Evolutionary conservation across 495 filamentous ascomycete species (phyloP), one percentile per base, ranked within the genome.

Genomic region (Podospora australis): DNA sequence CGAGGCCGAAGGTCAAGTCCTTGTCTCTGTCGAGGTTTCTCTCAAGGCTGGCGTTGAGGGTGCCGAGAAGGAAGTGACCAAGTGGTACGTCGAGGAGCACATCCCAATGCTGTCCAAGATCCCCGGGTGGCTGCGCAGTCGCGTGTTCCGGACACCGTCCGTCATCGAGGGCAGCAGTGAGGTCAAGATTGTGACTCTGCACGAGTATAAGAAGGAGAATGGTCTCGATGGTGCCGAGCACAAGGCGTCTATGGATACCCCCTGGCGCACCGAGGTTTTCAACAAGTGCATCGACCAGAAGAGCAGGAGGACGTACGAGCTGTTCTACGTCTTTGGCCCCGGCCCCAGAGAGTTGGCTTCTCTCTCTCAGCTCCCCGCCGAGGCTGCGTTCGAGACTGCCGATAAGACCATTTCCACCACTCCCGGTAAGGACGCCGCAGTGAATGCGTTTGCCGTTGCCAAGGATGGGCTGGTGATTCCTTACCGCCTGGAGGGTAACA

Each of bases 291-390:
- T 85, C 21, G 67, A 71, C n/a, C 58, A 66, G 29, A 80, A 74
- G 53, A 70, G 62, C 13, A 71, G 79, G 34, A 68, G 85, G 9
- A 65, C 70, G 1, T 90, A 86, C 65, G 68, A 79, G 40, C 79
- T 88, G 56, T 83, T 86, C 57, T 89, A 88, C 66, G 83, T 83
- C 30, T 90, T 92, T 55, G 84, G 84, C 0, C 78, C 84, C 0
- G 84, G 77, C 0, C 81, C 84, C 6, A 71, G 85, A n/a, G 81
- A 88, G 44, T 68, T 90, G 16, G 50, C 69, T 3, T 72, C 65
- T 7, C 53, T 75, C 9, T 78, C 62, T 51, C 38, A 65, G 51
- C 49, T 74, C 58, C 49, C 65, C 0, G 29, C 46, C 2, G 8
- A 57, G 0, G 52, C 52, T 1, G 65, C 70, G 4, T 83, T 80